These are phyloP conservation scores for Aureobasidium sp. DNA, from an alignment of 2,329 filamentous ascomycete genomes.

Conservation along the genomic window DNA sequence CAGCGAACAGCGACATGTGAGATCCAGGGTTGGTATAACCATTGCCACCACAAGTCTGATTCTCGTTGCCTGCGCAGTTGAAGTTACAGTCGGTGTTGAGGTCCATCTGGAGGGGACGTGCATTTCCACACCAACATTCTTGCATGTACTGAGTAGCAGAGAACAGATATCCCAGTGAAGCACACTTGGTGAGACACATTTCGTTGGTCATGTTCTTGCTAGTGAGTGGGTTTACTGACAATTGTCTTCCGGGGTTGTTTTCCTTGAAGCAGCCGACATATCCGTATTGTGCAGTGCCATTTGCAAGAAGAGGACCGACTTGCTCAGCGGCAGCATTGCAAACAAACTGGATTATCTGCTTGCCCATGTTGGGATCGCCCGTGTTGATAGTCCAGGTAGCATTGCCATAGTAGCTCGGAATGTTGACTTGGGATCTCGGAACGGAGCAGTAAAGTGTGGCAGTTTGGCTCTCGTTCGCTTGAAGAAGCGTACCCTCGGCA, in stretches of 20 bases:
- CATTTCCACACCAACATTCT: conserved; percentile 40
- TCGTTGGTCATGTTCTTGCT: conserved; percentile 38
- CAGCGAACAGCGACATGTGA: conserved; percentile 38
- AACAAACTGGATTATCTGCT: conserved; percentile 46
- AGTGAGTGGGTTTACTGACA: conserved; percentile 39
- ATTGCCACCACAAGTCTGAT: conserved; percentile 27
- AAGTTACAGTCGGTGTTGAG: conserved; percentile 26
- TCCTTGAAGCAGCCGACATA: conserved; percentile 52
- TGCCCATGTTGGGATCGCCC: conserved; percentile 47
- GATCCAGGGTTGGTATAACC: conserved; percentile 28
- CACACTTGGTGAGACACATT: conserved; percentile 42
- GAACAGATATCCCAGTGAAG: conserved; percentile 32
- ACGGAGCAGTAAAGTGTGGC: conserved; percentile 50
- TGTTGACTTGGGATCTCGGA: conserved; percentile 49
- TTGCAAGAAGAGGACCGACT: conserved; percentile 40
- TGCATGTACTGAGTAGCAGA: conserved; percentile 44
- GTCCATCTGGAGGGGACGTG: conserved; percentile 39
- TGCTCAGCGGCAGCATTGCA: conserved; percentile 50
- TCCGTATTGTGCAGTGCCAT: conserved; percentile 43
- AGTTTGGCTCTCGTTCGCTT: conserved; percentile 44
- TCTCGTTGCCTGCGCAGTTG: conserved; percentile 27
- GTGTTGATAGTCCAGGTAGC: conserved; percentile 53
- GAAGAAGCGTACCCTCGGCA: conserved; percentile 48
- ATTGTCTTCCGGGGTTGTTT: conserved; percentile 49
- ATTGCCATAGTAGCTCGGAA: conserved; percentile 42